Conservation (phyloP, 2,329 filamentous ascomycete species). For the Aureobasidium sp. region DNA sequence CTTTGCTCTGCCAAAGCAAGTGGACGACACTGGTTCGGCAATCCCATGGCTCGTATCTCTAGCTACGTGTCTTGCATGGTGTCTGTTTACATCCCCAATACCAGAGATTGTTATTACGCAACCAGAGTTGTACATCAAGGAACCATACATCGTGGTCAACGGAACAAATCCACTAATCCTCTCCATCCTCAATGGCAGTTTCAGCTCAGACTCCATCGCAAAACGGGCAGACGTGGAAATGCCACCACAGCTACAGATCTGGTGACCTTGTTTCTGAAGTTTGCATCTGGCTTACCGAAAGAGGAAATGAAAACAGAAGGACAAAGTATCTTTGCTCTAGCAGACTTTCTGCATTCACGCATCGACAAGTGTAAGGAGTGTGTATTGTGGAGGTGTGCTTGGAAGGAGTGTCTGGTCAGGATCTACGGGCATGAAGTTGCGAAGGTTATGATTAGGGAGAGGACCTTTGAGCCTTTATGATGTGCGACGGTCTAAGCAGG, state of each 20-base stretch:
- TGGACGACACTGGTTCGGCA: background rate
- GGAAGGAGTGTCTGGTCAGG: background rate
- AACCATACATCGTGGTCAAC: background rate
- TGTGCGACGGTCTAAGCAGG: no score
- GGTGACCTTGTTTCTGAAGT: background rate
- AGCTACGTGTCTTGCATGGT: background rate
- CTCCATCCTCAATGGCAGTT: background rate
- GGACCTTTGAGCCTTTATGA: background rate
- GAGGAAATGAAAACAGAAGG: background rate
- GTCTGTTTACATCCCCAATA: background rate
- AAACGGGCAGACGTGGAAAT: background rate
- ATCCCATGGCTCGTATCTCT: background rate
- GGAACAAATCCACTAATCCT: background rate
- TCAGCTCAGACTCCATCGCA: background rate
- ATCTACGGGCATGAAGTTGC: background rate
- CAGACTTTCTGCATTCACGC: background rate
- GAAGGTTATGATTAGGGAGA: background rate
- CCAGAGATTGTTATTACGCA: background rate
- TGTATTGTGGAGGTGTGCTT: background rate
- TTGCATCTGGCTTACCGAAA: background rate
- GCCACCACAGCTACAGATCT: background rate
- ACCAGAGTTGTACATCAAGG: background rate
- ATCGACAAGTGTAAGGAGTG: background rate
- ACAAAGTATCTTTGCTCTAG: background rate
- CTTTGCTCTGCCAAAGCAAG: background rate